Evolutionary conservation across 108 stramenopile species (phyloP).

Genomic region (Cyclostephanos invisitatus): DNA sequence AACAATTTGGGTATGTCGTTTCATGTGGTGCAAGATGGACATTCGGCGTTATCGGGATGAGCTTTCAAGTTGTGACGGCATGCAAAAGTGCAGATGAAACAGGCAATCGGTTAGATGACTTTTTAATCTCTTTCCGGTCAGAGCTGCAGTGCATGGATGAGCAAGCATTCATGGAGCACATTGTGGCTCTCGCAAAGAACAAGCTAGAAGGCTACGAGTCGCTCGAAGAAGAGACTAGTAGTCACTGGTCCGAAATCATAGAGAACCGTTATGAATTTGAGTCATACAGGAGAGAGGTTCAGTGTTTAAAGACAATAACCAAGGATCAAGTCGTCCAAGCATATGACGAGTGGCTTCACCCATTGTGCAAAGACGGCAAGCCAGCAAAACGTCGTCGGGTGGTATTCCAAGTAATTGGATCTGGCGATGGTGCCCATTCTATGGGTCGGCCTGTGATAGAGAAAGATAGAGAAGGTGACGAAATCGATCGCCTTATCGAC

Average conservation of each 20-base stretch:
- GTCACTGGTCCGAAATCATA: conserved; percentile 68
- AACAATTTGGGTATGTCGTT: conserved; percentile 44
- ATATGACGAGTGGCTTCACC: conserved; percentile 79
- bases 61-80: conserved; percentile 68
- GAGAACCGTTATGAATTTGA: conserved; percentile 77
- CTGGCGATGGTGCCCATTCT: conserved; percentile 56
- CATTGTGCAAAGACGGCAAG: conserved; percentile 36
- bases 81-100: conserved; percentile 65
- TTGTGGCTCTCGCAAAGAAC: conserved; percentile 72
- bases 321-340: conserved; percentile 60
- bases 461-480: conserved; percentile 26
- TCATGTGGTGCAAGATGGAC: conserved; percentile 48
- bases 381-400: conserved; percentile 49
- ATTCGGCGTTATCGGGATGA: conserved; percentile 73
- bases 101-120: conserved; percentile 62
- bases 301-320: conserved; percentile 57
- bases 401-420: conserved; percentile 73
- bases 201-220: conserved; percentile 83
- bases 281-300: conserved; percentile 64
- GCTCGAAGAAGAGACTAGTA: conserved; percentile 62
- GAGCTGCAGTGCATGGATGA: conserved; percentile 57
- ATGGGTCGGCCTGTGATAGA: conserved; percentile 54
- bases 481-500: conserved; percentile 50
- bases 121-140: conserved; percentile 62
- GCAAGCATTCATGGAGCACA: conserved; percentile 64